Evolutionary conservation across 2,329 filamentous ascomycete species (phyloP).

Genomic region (Verticillium isaacii): DNA sequence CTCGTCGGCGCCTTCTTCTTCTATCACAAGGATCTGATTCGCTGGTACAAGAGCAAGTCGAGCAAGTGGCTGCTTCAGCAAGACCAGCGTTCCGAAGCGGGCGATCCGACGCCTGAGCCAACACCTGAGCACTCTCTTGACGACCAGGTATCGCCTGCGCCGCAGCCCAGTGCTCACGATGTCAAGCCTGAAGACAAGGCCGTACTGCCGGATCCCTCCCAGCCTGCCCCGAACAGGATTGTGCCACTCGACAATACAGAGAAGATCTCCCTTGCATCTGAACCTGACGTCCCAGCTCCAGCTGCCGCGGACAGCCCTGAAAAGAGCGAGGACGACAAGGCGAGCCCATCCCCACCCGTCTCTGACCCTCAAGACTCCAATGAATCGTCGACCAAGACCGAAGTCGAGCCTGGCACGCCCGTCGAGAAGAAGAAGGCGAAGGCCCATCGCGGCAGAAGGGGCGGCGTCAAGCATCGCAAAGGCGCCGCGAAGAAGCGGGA

Average conservation of each 20-base stretch:
- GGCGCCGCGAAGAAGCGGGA: conserved; percentile 52
- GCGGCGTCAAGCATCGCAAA: conserved; percentile 63
- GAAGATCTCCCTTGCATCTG: background rate
- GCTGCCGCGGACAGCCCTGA: background rate
- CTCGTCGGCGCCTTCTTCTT: conserved; percentile 36
- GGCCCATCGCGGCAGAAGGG: conserved; percentile 65
- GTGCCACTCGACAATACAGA: background rate
- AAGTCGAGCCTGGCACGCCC: conserved; percentile 22
- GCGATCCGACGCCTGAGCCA: conserved; percentile 4
- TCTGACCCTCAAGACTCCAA: background rate
- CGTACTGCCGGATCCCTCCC: background rate
- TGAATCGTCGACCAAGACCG: conserved; percentile 1
- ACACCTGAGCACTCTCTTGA: conserved; percentile 9
- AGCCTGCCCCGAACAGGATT: background rate
- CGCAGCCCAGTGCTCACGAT: background rate
- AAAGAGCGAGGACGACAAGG: conserved; percentile 7
- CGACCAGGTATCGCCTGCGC: background rate
- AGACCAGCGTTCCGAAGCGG: conserved; percentile 14
- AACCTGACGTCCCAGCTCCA: background rate
- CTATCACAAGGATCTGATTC: conserved; percentile 40
- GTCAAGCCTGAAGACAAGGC: background rate
- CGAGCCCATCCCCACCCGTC: background rate
- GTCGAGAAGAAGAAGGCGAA: conserved; percentile 68
- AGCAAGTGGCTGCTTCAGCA: conserved; percentile 16
- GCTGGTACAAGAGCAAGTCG: conserved; percentile 28